Evolutionary conservation across 345 rosid species (phyloP).

Genomic region (Diplotaxis tenuifolia): DNA sequence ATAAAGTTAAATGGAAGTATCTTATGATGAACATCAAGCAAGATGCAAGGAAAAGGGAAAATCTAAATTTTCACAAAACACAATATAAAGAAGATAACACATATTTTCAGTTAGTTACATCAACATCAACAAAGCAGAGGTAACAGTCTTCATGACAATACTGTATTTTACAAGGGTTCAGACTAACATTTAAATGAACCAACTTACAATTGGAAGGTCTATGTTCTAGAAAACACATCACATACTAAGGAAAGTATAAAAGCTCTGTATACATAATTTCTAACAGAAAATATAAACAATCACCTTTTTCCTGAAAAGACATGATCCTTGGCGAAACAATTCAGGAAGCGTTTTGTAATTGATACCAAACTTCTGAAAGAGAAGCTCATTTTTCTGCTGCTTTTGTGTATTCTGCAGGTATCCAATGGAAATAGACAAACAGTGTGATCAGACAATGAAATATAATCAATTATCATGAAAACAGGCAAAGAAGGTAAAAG

Average conservation of each 20-base stretch:
- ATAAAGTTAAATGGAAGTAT: conserved; percentile 4
- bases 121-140: conserved; percentile 7
- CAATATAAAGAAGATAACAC: background rate
- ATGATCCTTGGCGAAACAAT: conserved; percentile 87
- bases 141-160: background rate
- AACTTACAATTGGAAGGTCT: conserved; percentile 1
- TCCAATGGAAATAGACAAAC: conserved; percentile 7
- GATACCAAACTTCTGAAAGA: conserved; percentile 69
- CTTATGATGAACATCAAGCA: background rate
- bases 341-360: conserved; percentile 68
- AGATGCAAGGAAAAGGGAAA: conserved; percentile 1
- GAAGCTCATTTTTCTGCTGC: conserved; percentile 83
- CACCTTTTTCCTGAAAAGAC: conserved; percentile 71
- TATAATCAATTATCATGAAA: background rate
- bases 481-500: background rate
- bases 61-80: conserved; percentile 7
- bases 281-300: conserved; percentile 2
- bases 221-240: background rate
- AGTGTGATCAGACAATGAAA: background rate
- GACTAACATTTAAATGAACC: background rate
- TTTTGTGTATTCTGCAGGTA: conserved; percentile 62
- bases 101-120: background rate
- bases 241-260: background rate
- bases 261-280: background rate
- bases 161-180: background rate